phyloP scores from a whole-genome alignment of 2,329 filamentous ascomycete genomes.

The Lachnum nothofagi region DNA sequence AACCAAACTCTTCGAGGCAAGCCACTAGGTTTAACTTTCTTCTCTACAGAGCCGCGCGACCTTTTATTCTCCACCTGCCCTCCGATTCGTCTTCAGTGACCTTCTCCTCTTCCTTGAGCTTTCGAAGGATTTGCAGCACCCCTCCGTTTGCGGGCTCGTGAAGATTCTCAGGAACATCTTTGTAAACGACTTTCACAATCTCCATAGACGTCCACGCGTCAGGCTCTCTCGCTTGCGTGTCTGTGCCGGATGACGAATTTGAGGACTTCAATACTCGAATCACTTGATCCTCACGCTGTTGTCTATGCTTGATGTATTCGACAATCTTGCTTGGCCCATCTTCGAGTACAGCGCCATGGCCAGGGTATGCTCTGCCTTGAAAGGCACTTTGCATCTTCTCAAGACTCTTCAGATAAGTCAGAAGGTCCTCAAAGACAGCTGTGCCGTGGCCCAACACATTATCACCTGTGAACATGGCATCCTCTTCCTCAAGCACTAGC shows the following conservation, averaged over 20 bases:
- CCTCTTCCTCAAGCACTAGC: constrained; percentile 69
- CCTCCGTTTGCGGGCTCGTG: constrained; percentile 72
- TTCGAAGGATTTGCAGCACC: constrained; percentile 71
- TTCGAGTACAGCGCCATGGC: constrained; percentile 74
- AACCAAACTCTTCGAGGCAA: neutral
- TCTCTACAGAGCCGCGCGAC: constrained; percentile 39
- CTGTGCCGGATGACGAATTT: constrained; percentile 30
- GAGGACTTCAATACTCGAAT: constrained; percentile 54
- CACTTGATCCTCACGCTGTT: constrained; percentile 74
- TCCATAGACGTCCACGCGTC: constrained; percentile 66
- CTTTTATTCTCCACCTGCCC: constrained; percentile 41
- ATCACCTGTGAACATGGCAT: constrained; percentile 83
- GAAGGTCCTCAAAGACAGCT: constrained; percentile 75
- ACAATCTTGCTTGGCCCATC: constrained; percentile 65
- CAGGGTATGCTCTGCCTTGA: constrained; percentile 71
- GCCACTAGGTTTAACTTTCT: no score
- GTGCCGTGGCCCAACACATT: constrained; percentile 85
- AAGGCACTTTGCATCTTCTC: constrained; percentile 63
- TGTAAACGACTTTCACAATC: constrained; percentile 83
- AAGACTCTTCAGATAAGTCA: constrained; percentile 63
- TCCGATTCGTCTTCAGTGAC: constrained; percentile 42
- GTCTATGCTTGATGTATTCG: constrained; percentile 80
- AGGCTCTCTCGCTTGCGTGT: constrained; percentile 16
- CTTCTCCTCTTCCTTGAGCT: constrained; percentile 70
- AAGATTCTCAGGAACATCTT: constrained; percentile 68